phyloP scores from a whole-genome alignment of 768 basidiomycete genomes.

The Suillus americanus region DNA sequence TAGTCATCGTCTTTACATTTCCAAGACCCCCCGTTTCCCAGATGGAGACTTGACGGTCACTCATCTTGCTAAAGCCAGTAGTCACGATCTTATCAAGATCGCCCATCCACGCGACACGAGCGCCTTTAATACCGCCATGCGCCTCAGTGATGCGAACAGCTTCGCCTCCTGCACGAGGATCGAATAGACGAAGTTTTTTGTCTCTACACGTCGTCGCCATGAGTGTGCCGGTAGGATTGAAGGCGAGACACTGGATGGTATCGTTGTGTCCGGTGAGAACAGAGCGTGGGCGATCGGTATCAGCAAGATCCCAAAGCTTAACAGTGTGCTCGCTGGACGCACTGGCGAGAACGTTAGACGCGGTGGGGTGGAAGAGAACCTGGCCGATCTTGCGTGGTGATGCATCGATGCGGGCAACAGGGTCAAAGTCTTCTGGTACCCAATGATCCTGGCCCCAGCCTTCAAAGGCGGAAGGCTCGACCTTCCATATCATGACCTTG shows the following conservation, averaged over 20 bases:
- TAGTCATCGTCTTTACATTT: conserved; percentile 71
- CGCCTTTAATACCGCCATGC: conserved; percentile 91
- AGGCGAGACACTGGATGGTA: conserved; percentile 82
- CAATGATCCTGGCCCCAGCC: conserved; percentile 85
- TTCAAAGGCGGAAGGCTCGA: conserved; percentile 65
- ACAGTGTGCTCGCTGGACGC: conserved; percentile 83
- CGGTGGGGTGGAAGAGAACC: conserved; percentile 91
- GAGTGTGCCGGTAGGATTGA: conserved; percentile 76
- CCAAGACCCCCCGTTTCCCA: conserved; percentile 84
- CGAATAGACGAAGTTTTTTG: conserved; percentile 89
- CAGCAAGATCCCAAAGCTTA: conserved; percentile 89
- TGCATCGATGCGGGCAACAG: conserved; percentile 76
- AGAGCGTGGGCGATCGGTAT: conserved; percentile 60
- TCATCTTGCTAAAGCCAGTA: conserved; percentile 97
- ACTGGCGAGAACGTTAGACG: conserved; percentile 80
- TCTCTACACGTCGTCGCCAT: conserved; percentile 92
- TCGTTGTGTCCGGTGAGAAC: conserved; percentile 79
- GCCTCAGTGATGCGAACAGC: conserved; percentile 82
- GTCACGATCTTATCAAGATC: conserved; percentile 86
- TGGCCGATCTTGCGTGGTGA: conserved; percentile 91
- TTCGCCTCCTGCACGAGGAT: conserved; percentile 81
- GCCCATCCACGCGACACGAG: conserved; percentile 89
- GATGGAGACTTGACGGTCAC: conserved; percentile 84
- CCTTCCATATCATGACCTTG: conserved; percentile 89
- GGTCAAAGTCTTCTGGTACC: conserved; percentile 81